Conservation (phyloP, 805 yeast species). For the Brettanomyces sp. region DNA sequence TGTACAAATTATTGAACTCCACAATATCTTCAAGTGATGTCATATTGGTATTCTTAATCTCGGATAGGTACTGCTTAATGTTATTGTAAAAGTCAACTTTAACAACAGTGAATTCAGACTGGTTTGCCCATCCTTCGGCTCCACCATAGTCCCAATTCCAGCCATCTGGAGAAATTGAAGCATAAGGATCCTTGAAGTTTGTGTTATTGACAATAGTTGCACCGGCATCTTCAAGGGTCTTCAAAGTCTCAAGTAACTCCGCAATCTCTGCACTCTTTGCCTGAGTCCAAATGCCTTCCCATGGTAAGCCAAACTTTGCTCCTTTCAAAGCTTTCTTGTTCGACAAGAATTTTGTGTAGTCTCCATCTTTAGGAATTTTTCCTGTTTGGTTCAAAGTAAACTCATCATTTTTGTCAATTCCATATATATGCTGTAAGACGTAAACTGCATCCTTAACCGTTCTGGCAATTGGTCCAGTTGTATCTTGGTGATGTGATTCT, state of each 20-base stretch:
- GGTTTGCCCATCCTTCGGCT: slow-evolving; percentile 11
- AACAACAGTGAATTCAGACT: slow-evolving; percentile 23
- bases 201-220: slow-evolving; percentile 22
- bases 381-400: slow-evolving; percentile 20
- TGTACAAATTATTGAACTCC: slow-evolving; percentile 15
- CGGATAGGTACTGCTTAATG: slow-evolving; percentile 16
- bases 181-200: slow-evolving; percentile 15
- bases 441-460: too few species aligned
- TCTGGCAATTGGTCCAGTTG: too few species aligned
- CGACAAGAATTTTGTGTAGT: slow-evolving; percentile 17
- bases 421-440: slow-evolving; percentile 23
- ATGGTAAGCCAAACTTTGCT: slow-evolving; percentile 23
- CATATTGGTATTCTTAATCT: slow-evolving; percentile 18
- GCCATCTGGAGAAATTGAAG: slow-evolving; percentile 20
- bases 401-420: slow-evolving; percentile 18
- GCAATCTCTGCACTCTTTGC: slow-evolving; percentile 11
- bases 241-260: slow-evolving; percentile 12
- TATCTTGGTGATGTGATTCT: too few species aligned
- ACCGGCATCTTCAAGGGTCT: slow-evolving; percentile 17
- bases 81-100: slow-evolving; percentile 23
- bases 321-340: slow-evolving; percentile 20
- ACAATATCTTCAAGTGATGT: slow-evolving; percentile 19
- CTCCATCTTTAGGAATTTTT: slow-evolving; percentile 20
- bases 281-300: slow-evolving; percentile 20
- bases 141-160: slow-evolving; percentile 24